phyloP scores from a whole-genome alignment of 305 asterid genomes.

The Withania somnifera region DNA sequence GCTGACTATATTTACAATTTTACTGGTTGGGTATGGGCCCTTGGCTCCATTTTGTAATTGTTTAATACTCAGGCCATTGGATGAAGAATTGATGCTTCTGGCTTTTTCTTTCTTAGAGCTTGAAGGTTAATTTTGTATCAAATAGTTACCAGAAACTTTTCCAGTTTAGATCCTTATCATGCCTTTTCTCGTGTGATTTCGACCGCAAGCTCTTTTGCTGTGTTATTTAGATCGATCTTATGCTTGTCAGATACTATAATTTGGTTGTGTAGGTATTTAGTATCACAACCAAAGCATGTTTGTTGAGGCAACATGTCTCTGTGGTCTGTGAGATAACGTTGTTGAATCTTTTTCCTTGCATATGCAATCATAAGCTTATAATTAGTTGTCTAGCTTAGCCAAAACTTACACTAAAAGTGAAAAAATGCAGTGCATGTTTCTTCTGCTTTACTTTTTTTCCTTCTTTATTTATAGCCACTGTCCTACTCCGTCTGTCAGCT shows the following conservation, averaged over 20 bases:
- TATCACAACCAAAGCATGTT: background rate
- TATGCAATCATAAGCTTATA: background rate
- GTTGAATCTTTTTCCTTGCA: background rate
- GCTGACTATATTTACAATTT: background rate
- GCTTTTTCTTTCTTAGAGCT: background rate
- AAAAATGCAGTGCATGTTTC: background rate
- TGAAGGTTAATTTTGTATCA: background rate
- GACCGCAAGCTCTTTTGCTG: background rate
- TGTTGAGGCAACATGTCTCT: background rate
- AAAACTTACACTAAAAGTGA: background rate
- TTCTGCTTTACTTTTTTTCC: background rate
- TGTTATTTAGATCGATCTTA: background rate
- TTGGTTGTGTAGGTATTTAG: background rate
- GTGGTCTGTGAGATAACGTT: background rate
- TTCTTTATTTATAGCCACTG: background rate
- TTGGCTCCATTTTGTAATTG: background rate
- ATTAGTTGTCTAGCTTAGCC: background rate
- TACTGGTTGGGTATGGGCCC: background rate
- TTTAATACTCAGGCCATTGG: background rate
- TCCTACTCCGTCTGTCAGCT: background rate
- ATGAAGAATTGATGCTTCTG: background rate
- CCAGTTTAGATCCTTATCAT: background rate
- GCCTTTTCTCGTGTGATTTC: background rate
- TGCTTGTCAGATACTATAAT: conserved; percentile 2
- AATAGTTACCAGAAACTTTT: background rate